Evolutionary conservation across 2,329 filamentous ascomycete genomes (phyloP), one percentile per base, ranked within the genome.

Genomic region (Xylaria sp.): DNA sequence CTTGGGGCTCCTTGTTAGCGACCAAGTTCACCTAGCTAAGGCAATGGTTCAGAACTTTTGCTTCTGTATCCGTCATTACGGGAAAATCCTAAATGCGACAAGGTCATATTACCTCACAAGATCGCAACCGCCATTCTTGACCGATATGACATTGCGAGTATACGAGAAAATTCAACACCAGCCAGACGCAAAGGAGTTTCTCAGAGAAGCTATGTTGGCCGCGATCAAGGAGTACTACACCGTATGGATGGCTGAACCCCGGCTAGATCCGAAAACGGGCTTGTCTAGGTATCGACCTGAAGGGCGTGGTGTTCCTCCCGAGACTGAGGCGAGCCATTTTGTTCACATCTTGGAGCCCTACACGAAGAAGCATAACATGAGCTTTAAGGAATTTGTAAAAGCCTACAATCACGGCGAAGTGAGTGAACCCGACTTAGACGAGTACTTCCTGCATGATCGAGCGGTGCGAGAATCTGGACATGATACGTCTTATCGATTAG

Each of bases 61-160:
- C 76, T 99, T 99, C 81, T 96, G 92, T 79, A 98, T 99, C 77
- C 89, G 93, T 75, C 94, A 99, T 77, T 99, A 99, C 74, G 94
- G 93, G 72, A 99, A 98, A 81, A 97, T 99, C 62, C 86, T 98
- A 67, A 99, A 99, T 77, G 95, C 95, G 53, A 99, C 95, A 59
- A 87, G 95, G 35, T 93, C 93, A 1, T 99, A 99, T 81, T 99
- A 99, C 74, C 87, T 99, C 15, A 90, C 87, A 66, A 90, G 95
- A 60, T 97, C 95, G 2, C 95, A 99, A 77, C 95, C 95, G 2
- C 95, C 95, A 0, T 98, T 99, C 79, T 81, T 99, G 58, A 99
- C 95, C 1, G 95, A 99, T 76, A 97, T 99, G 93, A 91, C 94
- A 10, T 82, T 98, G 51, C 90, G 93, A 57, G 92, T 97, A 41